Conservation (phyloP, 1,139 yeast genomes). For the Pichia sp. region DNA sequence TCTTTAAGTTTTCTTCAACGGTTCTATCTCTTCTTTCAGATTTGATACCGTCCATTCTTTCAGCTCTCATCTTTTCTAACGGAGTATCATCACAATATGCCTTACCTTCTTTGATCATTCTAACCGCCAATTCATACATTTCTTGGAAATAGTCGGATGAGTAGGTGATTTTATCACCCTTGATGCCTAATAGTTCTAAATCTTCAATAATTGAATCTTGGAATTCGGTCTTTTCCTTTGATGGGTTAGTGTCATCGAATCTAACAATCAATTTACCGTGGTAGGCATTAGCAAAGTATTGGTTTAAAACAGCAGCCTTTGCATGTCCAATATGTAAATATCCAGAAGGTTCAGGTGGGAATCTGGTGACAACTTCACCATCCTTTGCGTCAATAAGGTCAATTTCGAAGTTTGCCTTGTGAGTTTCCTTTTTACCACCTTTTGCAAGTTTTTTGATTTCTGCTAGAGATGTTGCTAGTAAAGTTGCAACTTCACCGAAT, state of each 20-base stretch:
- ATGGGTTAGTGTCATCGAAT: slow-evolving; percentile 96
- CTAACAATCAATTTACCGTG: slow-evolving; percentile 92
- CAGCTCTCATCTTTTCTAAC: slow-evolving; percentile 90
- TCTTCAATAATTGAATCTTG: slow-evolving; percentile 91
- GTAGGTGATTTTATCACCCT: slow-evolving; percentile 79
- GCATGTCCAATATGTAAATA: slow-evolving; percentile 96
- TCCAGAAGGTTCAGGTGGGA: slow-evolving; percentile 92
- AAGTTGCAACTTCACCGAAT: slow-evolving; percentile 67
- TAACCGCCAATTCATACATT: slow-evolving; percentile 79
- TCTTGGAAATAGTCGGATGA: slow-evolving; percentile 88
- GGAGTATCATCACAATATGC: slow-evolving; percentile 97
- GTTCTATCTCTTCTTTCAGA: slow-evolving; percentile 85
- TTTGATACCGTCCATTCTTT: slow-evolving; percentile 94
- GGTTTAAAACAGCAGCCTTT: slow-evolving; percentile 91
- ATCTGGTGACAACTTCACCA: slow-evolving; percentile 94
- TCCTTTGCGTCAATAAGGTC: slow-evolving; percentile 83
- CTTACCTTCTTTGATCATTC: slow-evolving; percentile 86
- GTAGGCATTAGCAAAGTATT: slow-evolving; percentile 89
- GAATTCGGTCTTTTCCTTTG: slow-evolving; percentile 88
- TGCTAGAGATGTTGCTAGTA: slow-evolving; percentile 57
- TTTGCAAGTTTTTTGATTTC: slow-evolving; percentile 71
- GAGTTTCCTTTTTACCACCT: slow-evolving; percentile 68
- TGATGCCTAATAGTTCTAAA: slow-evolving; percentile 78
- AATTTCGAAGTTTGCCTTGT: slow-evolving; percentile 89
- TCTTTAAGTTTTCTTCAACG: slow-evolving; percentile 79